These are phyloP conservation scores for Cucurbitaria berberidis DNA, from an alignment of 2,329 filamentous ascomycete species.

Conservation along the genomic window DNA sequence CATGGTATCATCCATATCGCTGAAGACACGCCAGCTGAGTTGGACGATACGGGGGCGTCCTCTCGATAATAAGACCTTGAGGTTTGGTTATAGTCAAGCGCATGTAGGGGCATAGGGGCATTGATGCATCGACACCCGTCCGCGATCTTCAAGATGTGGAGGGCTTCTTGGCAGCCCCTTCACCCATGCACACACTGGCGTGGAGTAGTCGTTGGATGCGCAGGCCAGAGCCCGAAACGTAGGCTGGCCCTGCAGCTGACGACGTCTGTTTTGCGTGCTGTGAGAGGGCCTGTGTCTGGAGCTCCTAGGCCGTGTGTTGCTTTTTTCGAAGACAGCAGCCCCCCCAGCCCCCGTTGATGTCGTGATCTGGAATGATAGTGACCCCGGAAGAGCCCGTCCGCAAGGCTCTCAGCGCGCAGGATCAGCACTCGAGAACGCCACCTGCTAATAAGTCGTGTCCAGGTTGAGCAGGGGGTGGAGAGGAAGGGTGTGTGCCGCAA, in stretches of 20 bases:
- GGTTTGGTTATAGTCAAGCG: neutral
- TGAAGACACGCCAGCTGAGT: neutral
- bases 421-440: neutral
- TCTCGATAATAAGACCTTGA: too few relatives aligned
- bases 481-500: neutral
- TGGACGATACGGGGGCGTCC: neutral
- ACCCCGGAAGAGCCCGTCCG: neutral
- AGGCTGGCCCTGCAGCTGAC: constrained; percentile 18
- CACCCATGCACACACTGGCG: constrained; percentile 1
- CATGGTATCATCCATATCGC: neutral
- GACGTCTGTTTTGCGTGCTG: constrained; percentile 2
- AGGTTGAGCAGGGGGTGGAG: neutral
- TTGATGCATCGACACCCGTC: neutral
- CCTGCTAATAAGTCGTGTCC: neutral
- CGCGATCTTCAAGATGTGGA: constrained; percentile 18
- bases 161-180: constrained; percentile 22
- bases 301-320: neutral
- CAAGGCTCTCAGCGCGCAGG: neutral
- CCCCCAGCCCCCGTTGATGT: neutral
- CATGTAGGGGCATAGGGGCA: neutral
- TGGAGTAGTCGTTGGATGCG: constrained; percentile 21
- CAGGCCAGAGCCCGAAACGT: constrained; percentile 16
- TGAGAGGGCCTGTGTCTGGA: neutral
- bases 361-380: too few relatives aligned
- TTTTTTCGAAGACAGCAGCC: neutral